Conservation (phyloP, 371 early-diverging fungal species). For the Syncephalastrum sp. region DNA sequence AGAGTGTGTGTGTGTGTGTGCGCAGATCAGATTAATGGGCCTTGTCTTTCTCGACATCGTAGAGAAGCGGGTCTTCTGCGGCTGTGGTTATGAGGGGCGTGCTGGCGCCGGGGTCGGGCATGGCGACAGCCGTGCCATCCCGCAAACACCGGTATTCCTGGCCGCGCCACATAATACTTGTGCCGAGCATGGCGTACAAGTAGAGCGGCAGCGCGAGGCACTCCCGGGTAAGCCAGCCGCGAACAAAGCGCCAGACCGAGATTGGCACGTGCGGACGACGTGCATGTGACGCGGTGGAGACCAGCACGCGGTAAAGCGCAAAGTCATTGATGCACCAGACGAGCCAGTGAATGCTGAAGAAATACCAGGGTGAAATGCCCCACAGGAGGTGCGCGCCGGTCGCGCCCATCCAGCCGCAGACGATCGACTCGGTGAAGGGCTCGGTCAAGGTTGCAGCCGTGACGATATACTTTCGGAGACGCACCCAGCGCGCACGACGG, state of each 20-base stretch:
- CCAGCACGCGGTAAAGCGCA: constrained; percentile 54
- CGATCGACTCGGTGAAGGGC: constrained; percentile 87
- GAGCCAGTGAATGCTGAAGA: constrained; percentile 65
- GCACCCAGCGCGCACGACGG: constrained; percentile 88
- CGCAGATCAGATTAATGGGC: constrained; percentile 1
- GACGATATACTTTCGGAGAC: constrained; percentile 90
- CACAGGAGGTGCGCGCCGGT: constrained; percentile 49
- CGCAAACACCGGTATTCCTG: constrained; percentile 51
- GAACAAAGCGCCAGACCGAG: constrained; percentile 26
- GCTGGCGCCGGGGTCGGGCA: constrained; percentile 5
- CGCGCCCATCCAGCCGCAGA: constrained; percentile 75
- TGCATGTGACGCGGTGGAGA: constrained; percentile 28
- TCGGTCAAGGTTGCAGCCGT: constrained; percentile 84
- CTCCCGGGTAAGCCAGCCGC: constrained; percentile 81
- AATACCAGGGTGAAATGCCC: constrained; percentile 39
- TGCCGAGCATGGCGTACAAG: constrained; percentile 77
- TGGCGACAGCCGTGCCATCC: constrained; percentile 58
- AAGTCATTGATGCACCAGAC: constrained; percentile 77
- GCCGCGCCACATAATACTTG: constrained; percentile 86
- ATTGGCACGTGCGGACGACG: constrained; percentile 13
- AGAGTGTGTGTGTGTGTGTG: too few species aligned
- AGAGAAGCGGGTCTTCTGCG: not conserved
- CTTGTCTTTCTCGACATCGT: constrained; percentile 5
- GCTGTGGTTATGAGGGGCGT: constrained; percentile 3
- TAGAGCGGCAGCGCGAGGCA: constrained; percentile 80